Evolutionary conservation across 1,139 yeast species (phyloP).

Genomic region (Zygoascus hellenicus): DNA sequence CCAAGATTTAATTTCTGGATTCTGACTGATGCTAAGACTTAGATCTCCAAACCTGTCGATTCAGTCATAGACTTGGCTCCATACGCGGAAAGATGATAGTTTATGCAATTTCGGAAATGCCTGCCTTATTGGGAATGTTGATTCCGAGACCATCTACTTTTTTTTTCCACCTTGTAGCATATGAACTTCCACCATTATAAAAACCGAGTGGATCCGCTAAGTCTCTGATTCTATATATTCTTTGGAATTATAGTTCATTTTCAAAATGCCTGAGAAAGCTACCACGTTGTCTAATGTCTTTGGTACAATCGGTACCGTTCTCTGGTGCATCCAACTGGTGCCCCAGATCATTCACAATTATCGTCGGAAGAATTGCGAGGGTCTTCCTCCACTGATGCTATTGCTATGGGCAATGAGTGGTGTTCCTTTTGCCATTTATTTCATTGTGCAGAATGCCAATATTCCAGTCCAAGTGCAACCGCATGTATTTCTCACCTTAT

Average conservation of each 20-base stretch:
- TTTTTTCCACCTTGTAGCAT: not conserved
- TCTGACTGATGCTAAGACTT: too few relatives aligned
- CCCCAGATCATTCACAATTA: constrained; percentile 80
- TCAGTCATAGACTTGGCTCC: too few relatives aligned
- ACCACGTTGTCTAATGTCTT: constrained; percentile 60
- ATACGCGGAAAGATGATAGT: too few relatives aligned
- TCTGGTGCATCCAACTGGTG: constrained; percentile 85
- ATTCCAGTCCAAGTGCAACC: constrained; percentile 84
- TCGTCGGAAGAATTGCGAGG: constrained; percentile 71
- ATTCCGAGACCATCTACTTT: not conserved
- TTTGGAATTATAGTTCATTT: not conserved
- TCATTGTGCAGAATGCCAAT: constrained; percentile 63
- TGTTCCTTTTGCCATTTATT: constrained; percentile 77
- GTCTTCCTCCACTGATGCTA: constrained; percentile 80
- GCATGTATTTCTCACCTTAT: constrained; percentile 69
- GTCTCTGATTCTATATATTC: too few relatives aligned
- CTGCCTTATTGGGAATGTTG: constrained; percentile 3
- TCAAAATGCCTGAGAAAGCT: constrained; percentile 1
- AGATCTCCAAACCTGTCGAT: too few relatives aligned
- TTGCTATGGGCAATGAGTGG: constrained; percentile 80
- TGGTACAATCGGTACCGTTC: constrained; percentile 83
- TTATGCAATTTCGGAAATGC: too few relatives aligned
- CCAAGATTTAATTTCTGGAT: not conserved
- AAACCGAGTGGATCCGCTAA: not conserved
- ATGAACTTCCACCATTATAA: not conserved